Conservation (phyloP, 2,329 filamentous ascomycete genomes). For the Claviceps fusiformis region DNA sequence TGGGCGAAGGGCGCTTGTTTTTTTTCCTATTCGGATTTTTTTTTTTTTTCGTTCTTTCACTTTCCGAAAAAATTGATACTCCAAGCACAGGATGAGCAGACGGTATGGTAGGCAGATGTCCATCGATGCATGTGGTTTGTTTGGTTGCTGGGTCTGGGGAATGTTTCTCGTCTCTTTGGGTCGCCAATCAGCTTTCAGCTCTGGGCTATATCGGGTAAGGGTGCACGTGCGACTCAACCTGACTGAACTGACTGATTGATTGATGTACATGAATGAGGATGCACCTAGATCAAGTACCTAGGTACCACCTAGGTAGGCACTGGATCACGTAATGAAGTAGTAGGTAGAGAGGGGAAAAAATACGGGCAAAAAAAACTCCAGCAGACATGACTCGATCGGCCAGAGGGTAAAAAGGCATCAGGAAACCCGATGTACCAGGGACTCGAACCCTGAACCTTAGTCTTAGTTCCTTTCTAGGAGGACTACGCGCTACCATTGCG, state of each 20-base stretch:
- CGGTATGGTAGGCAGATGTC: background rate
- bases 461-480: background rate
- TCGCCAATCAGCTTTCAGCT: background rate
- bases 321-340: no score
- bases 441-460: conserved; percentile 5
- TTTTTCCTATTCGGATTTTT: no score
- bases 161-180: background rate
- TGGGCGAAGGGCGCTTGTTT: no score
- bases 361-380: background rate
- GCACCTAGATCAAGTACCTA: no score
- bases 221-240: background rate
- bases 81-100: no score
- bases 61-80: no score
- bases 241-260: no score
- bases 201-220: background rate
- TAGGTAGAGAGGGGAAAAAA: background rate
- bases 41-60: no score
- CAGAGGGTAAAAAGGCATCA: background rate
- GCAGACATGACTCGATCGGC: no score
- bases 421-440: conserved; percentile 1
- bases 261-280: no score
- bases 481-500: conserved; percentile 5
- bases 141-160: background rate
- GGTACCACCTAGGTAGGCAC: no score
- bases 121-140: background rate